Percentiles rank a stretch among this genome's conserved stretches.
Conservation (phyloP, 1,284 basidiomycete genomes). For the Ceratobasidium sp. region DNA sequence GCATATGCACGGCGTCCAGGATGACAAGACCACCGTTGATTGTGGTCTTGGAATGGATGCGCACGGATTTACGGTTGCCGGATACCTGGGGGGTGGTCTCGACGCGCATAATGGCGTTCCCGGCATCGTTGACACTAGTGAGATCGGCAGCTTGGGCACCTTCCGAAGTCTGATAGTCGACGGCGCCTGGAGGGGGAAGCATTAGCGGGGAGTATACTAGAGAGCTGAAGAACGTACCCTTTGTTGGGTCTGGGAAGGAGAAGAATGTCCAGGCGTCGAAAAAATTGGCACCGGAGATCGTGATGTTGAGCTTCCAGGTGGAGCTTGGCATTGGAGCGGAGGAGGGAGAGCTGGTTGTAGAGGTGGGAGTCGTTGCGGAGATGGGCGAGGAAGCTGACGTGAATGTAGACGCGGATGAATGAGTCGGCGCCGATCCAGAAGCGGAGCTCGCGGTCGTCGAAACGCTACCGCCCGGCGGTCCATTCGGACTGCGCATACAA, state of each 20-base stretch:
- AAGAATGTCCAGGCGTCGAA: conserved; percentile 47
- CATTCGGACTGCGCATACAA: neutral
- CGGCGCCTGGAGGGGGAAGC: conserved; percentile 12
- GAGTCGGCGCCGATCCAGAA: neutral
- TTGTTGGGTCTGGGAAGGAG: conserved; percentile 45
- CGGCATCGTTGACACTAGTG: conserved; percentile 34
- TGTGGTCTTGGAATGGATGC: conserved; percentile 38
- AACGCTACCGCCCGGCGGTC: conserved; percentile 9
- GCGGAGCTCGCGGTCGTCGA: neutral
- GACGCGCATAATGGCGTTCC: conserved; percentile 48
- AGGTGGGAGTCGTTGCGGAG: conserved; percentile 7
- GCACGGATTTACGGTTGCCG: conserved; percentile 45
- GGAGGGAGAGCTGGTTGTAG: conserved; percentile 16
- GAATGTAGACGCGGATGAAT: conserved; percentile 1
- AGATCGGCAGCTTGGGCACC: conserved; percentile 41
- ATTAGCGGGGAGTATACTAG: neutral
- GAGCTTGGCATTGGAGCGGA: conserved; percentile 32
- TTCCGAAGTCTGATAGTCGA: conserved; percentile 35
- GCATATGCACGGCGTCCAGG: conserved; percentile 91
- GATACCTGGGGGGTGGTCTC: conserved; percentile 45
- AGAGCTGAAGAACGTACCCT: conserved; percentile 27
- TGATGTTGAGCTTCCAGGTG: conserved; percentile 26
- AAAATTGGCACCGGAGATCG: conserved; percentile 41
- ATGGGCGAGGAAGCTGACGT: conserved; percentile 27
- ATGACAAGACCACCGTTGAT: conserved; percentile 61